Percentiles rank a stretch among this genome's conserved stretches.
Evolutionary conservation across 2,329 filamentous ascomycete species (phyloP).

Genomic region (Fusarium sp.): DNA sequence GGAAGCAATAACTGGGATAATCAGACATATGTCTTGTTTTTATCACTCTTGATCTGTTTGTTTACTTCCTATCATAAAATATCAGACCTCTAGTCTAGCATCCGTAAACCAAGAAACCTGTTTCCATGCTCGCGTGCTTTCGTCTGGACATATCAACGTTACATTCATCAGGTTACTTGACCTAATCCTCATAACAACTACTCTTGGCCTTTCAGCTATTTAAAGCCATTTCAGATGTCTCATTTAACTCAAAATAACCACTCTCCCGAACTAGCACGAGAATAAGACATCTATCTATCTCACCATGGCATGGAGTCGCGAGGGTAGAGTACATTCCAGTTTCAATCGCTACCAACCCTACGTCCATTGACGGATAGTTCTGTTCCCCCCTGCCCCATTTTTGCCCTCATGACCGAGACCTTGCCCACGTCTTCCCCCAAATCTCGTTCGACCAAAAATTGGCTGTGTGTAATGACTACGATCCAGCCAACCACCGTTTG

Average conservation of each 20-base stretch:
- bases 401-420: conserved; percentile 18
- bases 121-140: neutral
- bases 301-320: no score
- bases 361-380: neutral
- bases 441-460: conserved; percentile 27
- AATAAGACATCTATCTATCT: no score
- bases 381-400: conserved; percentile 26
- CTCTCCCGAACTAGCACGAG: no score
- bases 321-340: no score
- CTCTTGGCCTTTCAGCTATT: no score
- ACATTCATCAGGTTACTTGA: no score
- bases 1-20: no score
- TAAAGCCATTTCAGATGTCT: no score
- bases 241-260: no score
- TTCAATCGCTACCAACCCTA: neutral
- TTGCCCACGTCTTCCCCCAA: conserved; percentile 11
- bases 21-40: no score
- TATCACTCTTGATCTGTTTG: neutral
- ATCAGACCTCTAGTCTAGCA: neutral
- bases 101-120: neutral
- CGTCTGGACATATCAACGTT: no score
- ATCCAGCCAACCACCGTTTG: conserved; percentile 26
- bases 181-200: no score
- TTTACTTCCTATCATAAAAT: neutral
- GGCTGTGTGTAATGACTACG: conserved; percentile 35